A percentile compares a stretch with the other conserved stretches of the same genome.
These are phyloP conservation scores for Prunus campanulata DNA, from an alignment of 306 rosid species.

Conservation along the genomic window DNA sequence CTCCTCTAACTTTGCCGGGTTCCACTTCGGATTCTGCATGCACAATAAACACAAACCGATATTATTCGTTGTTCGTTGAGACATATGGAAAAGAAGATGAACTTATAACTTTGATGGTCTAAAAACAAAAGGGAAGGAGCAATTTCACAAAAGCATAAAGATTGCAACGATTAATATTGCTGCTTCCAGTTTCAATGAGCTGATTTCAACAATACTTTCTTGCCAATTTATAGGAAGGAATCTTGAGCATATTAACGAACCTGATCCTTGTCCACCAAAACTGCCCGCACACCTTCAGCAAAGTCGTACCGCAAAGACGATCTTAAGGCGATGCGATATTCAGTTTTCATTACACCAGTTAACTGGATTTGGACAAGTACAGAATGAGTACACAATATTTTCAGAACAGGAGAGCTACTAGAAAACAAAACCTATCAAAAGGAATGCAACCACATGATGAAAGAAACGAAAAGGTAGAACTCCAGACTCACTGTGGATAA, in stretches of 20 bases:
- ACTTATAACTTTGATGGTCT: background rate
- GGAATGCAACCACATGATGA: background rate
- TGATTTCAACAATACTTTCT: background rate
- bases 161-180: background rate
- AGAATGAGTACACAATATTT: slow-evolving; percentile 9
- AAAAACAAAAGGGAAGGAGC: background rate
- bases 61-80: background rate
- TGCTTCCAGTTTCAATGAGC: background rate
- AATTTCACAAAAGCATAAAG: no score
- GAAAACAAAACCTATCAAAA: background rate
- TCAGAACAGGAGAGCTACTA: background rate
- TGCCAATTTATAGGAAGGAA: slow-evolving; percentile 1
- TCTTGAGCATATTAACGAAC: slow-evolving; percentile 36
- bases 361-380: slow-evolving; percentile 49
- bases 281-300: slow-evolving; percentile 94
- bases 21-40: slow-evolving; percentile 86
- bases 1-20: slow-evolving; percentile 71
- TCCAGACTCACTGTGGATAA: slow-evolving; percentile 65
- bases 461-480: background rate
- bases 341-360: slow-evolving; percentile 77
- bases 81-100: background rate
- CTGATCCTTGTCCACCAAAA: slow-evolving; percentile 97
- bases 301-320: slow-evolving; percentile 82
- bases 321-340: slow-evolving; percentile 83
- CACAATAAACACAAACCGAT: background rate